A percentile compares a stretch with the other conserved stretches of the same genome.
Evolutionary conservation across 1,139 yeast genomes (phyloP).

Genomic region (Candida sp.): DNA sequence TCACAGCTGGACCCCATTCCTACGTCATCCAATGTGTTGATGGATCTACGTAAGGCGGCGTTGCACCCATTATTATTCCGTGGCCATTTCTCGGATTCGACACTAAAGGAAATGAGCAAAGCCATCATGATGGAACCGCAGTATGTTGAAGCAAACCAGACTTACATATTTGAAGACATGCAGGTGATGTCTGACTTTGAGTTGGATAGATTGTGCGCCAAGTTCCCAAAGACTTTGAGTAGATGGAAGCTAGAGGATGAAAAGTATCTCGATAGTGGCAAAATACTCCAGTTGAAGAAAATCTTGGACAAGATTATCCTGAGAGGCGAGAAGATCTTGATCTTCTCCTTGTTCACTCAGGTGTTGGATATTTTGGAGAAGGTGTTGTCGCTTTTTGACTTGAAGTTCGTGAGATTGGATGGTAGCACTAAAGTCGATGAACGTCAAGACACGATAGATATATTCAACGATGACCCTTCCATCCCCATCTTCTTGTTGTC

Average conservation of each 20-base stretch:
- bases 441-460: slow-evolving; percentile 91
- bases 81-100: slow-evolving; percentile 55
- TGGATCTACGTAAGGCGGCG: slow-evolving; percentile 76
- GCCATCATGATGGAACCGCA: slow-evolving; percentile 82
- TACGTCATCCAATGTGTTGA: slow-evolving; percentile 58
- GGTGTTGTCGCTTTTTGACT: slow-evolving; percentile 65
- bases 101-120: slow-evolving; percentile 68
- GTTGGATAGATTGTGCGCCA: slow-evolving; percentile 71
- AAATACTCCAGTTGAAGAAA: slow-evolving; percentile 59
- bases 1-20: slow-evolving; percentile 39
- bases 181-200: slow-evolving; percentile 96
- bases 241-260: slow-evolving; percentile 57
- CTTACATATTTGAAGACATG: slow-evolving; percentile 91
- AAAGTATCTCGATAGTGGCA: slow-evolving; percentile 79
- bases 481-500: slow-evolving; percentile 89
- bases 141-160: slow-evolving; percentile 74
- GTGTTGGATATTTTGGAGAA: slow-evolving; percentile 85
- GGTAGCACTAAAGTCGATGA: slow-evolving; percentile 95
- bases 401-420: slow-evolving; percentile 84
- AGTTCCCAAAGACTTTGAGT: slow-evolving; percentile 69
- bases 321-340: slow-evolving; percentile 72
- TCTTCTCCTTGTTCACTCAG: slow-evolving; percentile 94
- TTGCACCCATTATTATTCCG: slow-evolving; percentile 79
- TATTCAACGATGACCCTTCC: slow-evolving; percentile 79
- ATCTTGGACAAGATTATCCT: slow-evolving; percentile 62